A percentile compares a stretch with the other conserved stretches of the same genome.
These are phyloP conservation scores for Solanum paucissectum DNA, from an alignment of 257 asterid species.

Conservation along the genomic window DNA sequence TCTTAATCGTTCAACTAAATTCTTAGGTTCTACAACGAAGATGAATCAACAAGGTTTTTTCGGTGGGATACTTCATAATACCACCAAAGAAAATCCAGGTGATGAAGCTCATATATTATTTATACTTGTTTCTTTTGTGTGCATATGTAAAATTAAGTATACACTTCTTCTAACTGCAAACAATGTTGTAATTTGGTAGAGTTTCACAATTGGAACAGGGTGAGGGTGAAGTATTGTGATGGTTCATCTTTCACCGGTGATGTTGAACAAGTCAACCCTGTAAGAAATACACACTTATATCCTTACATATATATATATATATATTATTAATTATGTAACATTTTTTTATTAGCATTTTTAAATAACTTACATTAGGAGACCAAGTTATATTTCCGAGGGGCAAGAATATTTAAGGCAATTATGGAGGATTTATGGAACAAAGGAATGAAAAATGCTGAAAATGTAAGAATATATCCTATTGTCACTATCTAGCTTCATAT, in stretches of 20 bases:
- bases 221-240: slow-evolving; percentile 73
- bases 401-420: slow-evolving; percentile 6
- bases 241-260: slow-evolving; percentile 85
- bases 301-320: not conserved
- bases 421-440: slow-evolving; percentile 11
- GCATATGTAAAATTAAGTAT: not conserved
- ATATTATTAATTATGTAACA: not conserved
- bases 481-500: not conserved
- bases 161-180: not conserved
- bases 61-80: slow-evolving; percentile 56
- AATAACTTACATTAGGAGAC: slow-evolving; percentile 4
- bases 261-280: slow-evolving; percentile 59
- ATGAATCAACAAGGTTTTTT: slow-evolving; percentile 25
- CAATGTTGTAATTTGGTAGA: slow-evolving; percentile 13
- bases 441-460: slow-evolving; percentile 30
- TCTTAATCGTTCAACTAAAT: not conserved
- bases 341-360: not conserved
- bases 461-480: slow-evolving; percentile 5
- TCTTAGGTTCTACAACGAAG: slow-evolving; percentile 51
- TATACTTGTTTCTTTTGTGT: not conserved
- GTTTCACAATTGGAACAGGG: slow-evolving; percentile 71
- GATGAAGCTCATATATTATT: not conserved
- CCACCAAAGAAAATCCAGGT: slow-evolving; percentile 54
- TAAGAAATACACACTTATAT: slow-evolving; percentile 11
- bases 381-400: slow-evolving; percentile 23